These are phyloP conservation scores for Xylaria multiplex DNA, from an alignment of 2,329 filamentous ascomycete species.

Conservation along the genomic window DNA sequence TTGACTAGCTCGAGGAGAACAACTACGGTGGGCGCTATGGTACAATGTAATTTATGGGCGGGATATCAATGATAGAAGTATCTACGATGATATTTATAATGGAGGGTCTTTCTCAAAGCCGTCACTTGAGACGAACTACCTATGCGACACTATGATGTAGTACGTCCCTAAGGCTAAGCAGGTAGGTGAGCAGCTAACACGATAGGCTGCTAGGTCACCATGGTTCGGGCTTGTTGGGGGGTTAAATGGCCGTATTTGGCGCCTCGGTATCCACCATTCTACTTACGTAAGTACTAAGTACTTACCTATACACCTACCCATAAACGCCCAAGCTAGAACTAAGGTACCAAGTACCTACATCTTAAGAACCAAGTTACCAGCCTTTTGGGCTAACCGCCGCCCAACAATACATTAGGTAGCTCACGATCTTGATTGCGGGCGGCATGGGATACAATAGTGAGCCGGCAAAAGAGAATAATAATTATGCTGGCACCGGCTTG, in stretches of 20 bases:
- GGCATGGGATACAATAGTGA: conserved; percentile 27
- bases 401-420: background rate
- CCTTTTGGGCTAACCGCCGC: too few species aligned
- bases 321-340: too few species aligned
- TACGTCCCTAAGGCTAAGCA: background rate
- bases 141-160: background rate
- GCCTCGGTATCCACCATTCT: too few species aligned
- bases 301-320: too few species aligned
- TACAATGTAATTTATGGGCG: background rate
- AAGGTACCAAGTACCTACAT: too few species aligned
- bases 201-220: too few species aligned
- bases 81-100: background rate
- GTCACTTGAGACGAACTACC: background rate
- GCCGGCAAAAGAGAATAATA: conserved; percentile 9
- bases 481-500: conserved; percentile 11
- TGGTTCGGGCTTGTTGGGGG: background rate
- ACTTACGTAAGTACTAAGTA: too few species aligned
- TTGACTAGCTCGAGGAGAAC: background rate
- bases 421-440: conserved; percentile 33
- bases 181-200: background rate
- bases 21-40: background rate
- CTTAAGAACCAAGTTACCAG: too few species aligned
- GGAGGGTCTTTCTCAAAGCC: background rate
- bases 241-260: too few species aligned
- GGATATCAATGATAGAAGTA: background rate